Conservation (phyloP, 352 stramenopile genomes). For the Globisporangium uncinulatum region DNA sequence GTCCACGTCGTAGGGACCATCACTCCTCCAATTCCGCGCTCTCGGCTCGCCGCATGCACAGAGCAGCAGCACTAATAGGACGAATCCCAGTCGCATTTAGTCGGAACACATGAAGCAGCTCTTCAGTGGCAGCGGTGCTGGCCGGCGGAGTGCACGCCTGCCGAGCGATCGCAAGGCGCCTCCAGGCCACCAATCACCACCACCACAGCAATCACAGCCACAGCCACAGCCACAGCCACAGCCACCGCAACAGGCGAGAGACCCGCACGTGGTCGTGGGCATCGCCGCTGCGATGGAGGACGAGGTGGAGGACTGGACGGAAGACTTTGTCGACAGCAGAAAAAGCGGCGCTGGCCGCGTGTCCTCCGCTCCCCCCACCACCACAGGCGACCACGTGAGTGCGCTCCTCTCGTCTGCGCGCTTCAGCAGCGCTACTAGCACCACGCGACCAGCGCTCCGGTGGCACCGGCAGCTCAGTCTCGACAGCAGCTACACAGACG, state of each 20-base stretch:
- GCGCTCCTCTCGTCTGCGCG: not conserved
- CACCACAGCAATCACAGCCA: not conserved
- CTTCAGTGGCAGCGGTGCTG: no score
- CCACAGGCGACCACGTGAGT: no score
- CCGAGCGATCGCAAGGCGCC: no score
- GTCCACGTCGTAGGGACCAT: no score
- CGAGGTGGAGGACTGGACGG: conserved; percentile 75
- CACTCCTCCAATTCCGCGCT: no score
- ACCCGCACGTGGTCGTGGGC: conserved; percentile 72
- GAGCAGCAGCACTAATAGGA: no score
- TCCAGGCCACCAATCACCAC: no score
- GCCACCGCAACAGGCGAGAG: conserved; percentile 8
- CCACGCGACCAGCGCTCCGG: conserved; percentile 10
- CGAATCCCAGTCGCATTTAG: no score
- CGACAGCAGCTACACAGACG: conserved; percentile 21
- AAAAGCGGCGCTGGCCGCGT: conserved; percentile 5
- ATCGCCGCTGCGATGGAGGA: conserved; percentile 60
- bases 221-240: conserved; percentile 2
- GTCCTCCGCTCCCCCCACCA: no score
- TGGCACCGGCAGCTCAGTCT: conserved; percentile 29
- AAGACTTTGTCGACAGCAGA: conserved; percentile 36
- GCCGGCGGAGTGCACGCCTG: no score
- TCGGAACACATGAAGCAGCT: no score
- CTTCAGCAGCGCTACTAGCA: conserved; percentile 16
- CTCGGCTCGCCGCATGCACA: no score